Percentiles rank a stretch among this genome's conserved stretches.
Evolutionary conservation across 495 filamentous ascomycete genomes (phyloP).

Genomic region (Geopyxis carbonaria): DNA sequence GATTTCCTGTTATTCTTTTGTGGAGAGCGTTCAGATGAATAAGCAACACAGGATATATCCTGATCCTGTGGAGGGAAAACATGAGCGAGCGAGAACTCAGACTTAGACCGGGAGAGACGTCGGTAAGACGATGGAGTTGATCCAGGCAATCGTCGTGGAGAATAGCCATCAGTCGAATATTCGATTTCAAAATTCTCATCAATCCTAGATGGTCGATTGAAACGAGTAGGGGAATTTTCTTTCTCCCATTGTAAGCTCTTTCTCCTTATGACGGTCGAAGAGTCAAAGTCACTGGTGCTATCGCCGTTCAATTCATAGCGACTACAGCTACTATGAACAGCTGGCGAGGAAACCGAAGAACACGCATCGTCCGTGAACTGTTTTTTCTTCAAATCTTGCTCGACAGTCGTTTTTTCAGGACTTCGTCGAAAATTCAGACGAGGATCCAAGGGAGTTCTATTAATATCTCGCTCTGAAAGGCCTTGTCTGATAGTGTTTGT

Average conservation of each 20-base stretch:
- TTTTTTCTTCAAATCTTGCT: background rate
- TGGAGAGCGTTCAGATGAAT: conserved; percentile 11
- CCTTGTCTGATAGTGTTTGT: background rate
- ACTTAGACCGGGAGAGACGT: conserved; percentile 55
- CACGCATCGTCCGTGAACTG: background rate
- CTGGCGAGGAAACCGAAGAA: background rate
- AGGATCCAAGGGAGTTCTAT: background rate
- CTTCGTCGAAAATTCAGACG: background rate
- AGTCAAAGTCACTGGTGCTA: background rate
- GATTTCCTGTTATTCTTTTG: conserved; percentile 14
- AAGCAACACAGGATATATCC: conserved; percentile 12
- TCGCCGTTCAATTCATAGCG: background rate
- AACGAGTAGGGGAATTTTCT: background rate
- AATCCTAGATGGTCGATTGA: background rate
- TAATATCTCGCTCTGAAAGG: conserved; percentile 3
- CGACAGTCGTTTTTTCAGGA: background rate
- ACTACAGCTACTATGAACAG: background rate
- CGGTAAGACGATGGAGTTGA: conserved; percentile 58
- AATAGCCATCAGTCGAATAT: conserved; percentile 29
- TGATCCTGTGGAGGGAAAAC: conserved; percentile 8
- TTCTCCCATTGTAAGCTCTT: conserved; percentile 2
- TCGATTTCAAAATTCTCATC: background rate
- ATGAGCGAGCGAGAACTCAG: conserved; percentile 40
- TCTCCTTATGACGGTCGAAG: background rate
- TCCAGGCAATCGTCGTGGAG: conserved; percentile 42